A percentile compares a stretch with the other conserved stretches of the same genome.
Conservation (phyloP, 2,329 filamentous ascomycete species). For the Cytospora mali region DNA sequence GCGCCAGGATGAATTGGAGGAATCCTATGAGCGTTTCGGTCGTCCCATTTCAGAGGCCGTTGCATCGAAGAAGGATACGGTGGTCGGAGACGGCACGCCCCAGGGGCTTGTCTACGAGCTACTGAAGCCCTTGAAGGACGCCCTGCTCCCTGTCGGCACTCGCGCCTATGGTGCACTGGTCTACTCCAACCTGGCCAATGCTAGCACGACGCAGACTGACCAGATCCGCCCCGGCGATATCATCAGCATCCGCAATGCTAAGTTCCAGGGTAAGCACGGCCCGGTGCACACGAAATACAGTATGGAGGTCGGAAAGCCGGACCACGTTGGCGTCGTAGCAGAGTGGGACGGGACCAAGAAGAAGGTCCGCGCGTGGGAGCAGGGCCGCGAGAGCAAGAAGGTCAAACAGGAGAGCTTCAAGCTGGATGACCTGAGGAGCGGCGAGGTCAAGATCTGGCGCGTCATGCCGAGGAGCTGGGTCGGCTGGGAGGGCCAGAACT, state of each 20-base stretch:
- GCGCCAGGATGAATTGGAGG: slow-evolving; percentile 91
- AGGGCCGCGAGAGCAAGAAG: slow-evolving; percentile 91
- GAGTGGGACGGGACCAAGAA: slow-evolving; percentile 99
- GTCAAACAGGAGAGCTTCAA: slow-evolving; percentile 93
- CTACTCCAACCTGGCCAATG: slow-evolving; percentile 94
- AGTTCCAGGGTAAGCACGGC: slow-evolving; percentile 93
- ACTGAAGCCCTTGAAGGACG: slow-evolving; percentile 71
- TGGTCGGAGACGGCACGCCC: slow-evolving; percentile 83
- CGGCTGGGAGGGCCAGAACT: slow-evolving; percentile 74
- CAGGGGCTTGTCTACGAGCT: slow-evolving; percentile 78
- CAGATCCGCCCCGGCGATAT: slow-evolving; percentile 93
- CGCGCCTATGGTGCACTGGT: slow-evolving; percentile 89
- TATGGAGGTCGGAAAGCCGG: slow-evolving; percentile 81
- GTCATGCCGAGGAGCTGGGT: slow-evolving; percentile 93
- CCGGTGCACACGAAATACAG: slow-evolving; percentile 95
- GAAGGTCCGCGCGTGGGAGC: slow-evolving; percentile 94
- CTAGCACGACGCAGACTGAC: slow-evolving; percentile 84
- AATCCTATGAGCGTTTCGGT: slow-evolving; percentile 80
- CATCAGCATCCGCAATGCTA: slow-evolving; percentile 87
- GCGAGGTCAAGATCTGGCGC: slow-evolving; percentile 96
- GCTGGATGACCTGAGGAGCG: slow-evolving; percentile 86
- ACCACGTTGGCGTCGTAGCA: slow-evolving; percentile 87
- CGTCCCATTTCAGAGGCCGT: slow-evolving; percentile 73
- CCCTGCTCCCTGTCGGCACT: slow-evolving; percentile 81
- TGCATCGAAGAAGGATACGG: slow-evolving; percentile 71